A percentile compares a stretch with the other conserved stretches of the same genome.
Conservation (phyloP, 192 early-diverging fungal species). For the Coemansia sp. region DNA sequence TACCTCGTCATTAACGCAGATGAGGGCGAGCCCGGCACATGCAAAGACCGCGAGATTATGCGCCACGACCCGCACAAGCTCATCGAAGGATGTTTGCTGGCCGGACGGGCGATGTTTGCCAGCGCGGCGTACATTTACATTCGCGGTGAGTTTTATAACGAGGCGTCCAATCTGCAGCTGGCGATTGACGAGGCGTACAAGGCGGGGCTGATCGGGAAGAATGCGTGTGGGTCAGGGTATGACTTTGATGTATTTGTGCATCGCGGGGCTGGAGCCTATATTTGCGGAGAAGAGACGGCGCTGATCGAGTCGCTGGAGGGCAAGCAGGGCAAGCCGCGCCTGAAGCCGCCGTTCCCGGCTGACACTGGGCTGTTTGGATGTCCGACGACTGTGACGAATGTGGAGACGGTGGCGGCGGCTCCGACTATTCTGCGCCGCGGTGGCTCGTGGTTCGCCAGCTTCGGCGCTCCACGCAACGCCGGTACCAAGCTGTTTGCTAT, state of each 20-base stretch:
- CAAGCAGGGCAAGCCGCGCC: constrained; percentile 96
- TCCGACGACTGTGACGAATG: constrained; percentile 99
- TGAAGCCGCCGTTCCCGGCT: constrained; percentile 99
- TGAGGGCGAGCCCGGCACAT: constrained; percentile 98
- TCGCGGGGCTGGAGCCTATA: constrained; percentile 96
- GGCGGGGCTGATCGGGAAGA: constrained; percentile 96
- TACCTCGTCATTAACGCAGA: constrained; percentile 98
- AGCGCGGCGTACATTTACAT: constrained; percentile 98
- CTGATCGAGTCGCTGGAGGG: constrained; percentile 91
- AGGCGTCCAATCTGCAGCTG: constrained; percentile 86
- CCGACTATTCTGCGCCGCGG: constrained; percentile 91
- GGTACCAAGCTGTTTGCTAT: constrained; percentile 98
- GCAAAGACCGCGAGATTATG: constrained; percentile 97
- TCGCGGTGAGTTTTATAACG: constrained; percentile 95
- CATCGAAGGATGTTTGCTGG: constrained; percentile 93
- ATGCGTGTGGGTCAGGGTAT: constrained; percentile 93
- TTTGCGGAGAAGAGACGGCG: constrained; percentile 95
- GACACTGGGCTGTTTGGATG: constrained; percentile 98
- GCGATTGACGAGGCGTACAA: constrained; percentile 98
- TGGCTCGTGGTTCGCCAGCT: constrained; percentile 89
- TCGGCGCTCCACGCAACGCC: constrained; percentile 89
- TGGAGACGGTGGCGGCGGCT: constrained; percentile 98
- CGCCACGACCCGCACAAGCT: constrained; percentile 95
- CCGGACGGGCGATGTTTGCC: constrained; percentile 95
- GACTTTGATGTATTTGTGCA: constrained; percentile 98